These are phyloP conservation scores for Pseudogymnoascus sp. DNA, from an alignment of 2,329 filamentous ascomycete species.

Conservation along the genomic window DNA sequence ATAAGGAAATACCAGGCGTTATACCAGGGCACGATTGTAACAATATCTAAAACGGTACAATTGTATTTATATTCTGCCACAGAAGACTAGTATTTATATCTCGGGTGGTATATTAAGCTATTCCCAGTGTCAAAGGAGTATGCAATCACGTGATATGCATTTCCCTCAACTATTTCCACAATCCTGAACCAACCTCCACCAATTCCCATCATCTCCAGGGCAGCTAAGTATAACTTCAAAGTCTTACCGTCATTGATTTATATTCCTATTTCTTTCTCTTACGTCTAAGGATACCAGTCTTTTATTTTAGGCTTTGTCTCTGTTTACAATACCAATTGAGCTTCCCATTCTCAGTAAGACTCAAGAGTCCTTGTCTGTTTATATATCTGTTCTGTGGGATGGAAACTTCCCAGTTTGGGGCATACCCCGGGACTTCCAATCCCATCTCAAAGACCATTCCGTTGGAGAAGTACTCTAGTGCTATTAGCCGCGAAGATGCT, in stretches of 20 bases:
- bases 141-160: background rate
- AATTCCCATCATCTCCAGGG: background rate
- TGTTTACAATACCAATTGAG: background rate
- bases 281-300: background rate
- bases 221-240: background rate
- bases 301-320: background rate
- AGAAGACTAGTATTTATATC: background rate
- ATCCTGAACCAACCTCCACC: background rate
- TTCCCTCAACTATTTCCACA: background rate
- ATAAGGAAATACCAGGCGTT: conserved; percentile 7
- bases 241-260: background rate
- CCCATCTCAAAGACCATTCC: conserved; percentile 19
- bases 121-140: background rate
- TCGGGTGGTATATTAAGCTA: background rate
- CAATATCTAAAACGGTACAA: background rate
- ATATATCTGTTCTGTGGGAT: background rate
- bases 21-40: conserved; percentile 8
- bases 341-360: background rate
- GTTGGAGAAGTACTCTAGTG: conserved; percentile 28
- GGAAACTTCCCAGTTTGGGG: background rate
- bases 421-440: background rate
- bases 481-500: conserved; percentile 19
- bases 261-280: background rate
- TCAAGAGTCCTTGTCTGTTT: background rate
- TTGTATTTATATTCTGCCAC: background rate